Conservation (phyloP, 2,329 filamentous ascomycete genomes). For the Aureobasidium sp. region DNA sequence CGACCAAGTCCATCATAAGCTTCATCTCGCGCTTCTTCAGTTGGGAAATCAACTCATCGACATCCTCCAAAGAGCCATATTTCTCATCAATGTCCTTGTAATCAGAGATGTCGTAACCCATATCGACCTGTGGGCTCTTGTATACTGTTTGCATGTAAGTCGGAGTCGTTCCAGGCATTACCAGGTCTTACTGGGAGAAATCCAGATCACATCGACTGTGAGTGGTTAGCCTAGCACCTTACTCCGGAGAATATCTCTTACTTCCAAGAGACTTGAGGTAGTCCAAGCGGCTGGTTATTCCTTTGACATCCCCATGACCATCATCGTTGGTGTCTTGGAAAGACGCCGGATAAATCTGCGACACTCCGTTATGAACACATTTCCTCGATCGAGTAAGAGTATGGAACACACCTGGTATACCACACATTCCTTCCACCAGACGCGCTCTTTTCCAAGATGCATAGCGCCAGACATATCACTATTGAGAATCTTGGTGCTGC, state of each 20-base stretch:
- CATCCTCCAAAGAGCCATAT: slow-evolving; percentile 59
- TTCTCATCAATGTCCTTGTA: slow-evolving; percentile 57
- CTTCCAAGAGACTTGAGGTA: slow-evolving; percentile 44
- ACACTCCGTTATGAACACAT: not conserved
- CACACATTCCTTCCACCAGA: not conserved
- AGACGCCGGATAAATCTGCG: slow-evolving; percentile 38
- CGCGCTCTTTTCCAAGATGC: not conserved
- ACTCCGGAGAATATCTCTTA: not conserved
- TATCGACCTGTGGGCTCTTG: slow-evolving; percentile 56
- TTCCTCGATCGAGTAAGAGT: not conserved
- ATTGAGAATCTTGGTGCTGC: not conserved
- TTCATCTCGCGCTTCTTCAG: slow-evolving; percentile 58
- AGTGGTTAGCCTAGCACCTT: slow-evolving; percentile 27
- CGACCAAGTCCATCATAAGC: slow-evolving; percentile 64
- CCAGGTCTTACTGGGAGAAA: slow-evolving; percentile 53
- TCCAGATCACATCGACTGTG: slow-evolving; percentile 59
- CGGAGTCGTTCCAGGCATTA: slow-evolving; percentile 57
- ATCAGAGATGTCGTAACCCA: slow-evolving; percentile 62
- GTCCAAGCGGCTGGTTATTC: slow-evolving; percentile 55
- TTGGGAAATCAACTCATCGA: slow-evolving; percentile 53
- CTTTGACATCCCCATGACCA: slow-evolving; percentile 55
- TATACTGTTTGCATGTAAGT: slow-evolving; percentile 40
- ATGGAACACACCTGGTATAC: not conserved
- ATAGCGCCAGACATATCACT: not conserved
- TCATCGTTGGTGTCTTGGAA: slow-evolving; percentile 50